Evolutionary conservation across 345 rosid species (phyloP).

Genomic region (Physaria fendleri): DNA sequence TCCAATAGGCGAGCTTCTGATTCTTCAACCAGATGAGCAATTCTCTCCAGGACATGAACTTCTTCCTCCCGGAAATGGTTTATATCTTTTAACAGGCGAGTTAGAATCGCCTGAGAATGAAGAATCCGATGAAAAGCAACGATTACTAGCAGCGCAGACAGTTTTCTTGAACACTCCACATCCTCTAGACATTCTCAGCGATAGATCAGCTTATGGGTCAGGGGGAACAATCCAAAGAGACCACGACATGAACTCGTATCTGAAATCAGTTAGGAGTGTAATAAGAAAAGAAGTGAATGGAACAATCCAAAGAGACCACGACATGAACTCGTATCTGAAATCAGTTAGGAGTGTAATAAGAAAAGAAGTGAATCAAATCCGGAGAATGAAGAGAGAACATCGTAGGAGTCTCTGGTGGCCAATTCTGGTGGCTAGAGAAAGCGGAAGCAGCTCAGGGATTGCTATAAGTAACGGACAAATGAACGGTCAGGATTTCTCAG

Average conservation of each 20-base stretch:
- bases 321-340: conserved; percentile 65
- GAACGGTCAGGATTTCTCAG: conserved; percentile 45
- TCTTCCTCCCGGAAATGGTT: conserved; percentile 75
- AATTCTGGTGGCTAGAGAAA: conserved; percentile 28
- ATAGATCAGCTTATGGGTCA: conserved; percentile 69
- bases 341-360: conserved; percentile 55
- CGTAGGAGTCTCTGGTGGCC: conserved; percentile 70
- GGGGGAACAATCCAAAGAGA: conserved; percentile 72
- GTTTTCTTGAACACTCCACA: conserved; percentile 77
- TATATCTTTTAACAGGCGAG: conserved; percentile 44
- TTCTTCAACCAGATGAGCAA: conserved; percentile 75
- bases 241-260: conserved; percentile 75
- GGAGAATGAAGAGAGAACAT: conserved; percentile 50
- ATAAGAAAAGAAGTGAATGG: conserved; percentile 58
- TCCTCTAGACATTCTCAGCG: conserved; percentile 78
- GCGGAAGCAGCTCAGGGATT: conserved; percentile 28
- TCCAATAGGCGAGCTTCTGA: conserved; percentile 85
- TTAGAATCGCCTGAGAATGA: conserved; percentile 25
- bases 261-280: conserved; percentile 52
- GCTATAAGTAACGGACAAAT: conserved; percentile 31
- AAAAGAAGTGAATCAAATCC: conserved; percentile 52
- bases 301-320: conserved; percentile 77
- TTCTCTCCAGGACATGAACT: conserved; percentile 76
- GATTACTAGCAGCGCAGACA: conserved; percentile 45
- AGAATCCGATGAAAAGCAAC: conserved; percentile 44